Base-by-base conservation (phyloP, 176 grass and related monocot genomes). In the Lolium rigidum region DNA sequence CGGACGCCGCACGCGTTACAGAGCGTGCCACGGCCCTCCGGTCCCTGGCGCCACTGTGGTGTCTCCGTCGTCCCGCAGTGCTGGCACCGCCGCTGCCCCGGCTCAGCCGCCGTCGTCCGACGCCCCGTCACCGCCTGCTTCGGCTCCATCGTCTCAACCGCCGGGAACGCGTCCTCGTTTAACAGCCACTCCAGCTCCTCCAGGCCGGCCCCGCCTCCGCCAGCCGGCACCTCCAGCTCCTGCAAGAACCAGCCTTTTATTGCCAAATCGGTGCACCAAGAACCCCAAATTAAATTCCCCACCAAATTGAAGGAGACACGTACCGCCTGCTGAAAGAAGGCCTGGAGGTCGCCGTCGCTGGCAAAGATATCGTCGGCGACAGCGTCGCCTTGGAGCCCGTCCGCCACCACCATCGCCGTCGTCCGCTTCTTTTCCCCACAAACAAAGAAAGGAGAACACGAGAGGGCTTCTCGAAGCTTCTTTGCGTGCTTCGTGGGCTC, bases 1-100 rank as follows among this genome's bases (percentile, higher is more conserved):
- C 67, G 47, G 28, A 91, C 83, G 41, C 94, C 94, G 47, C 92
- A 94, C 2, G 88, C 90, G 80, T 92, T 97, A 83, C 92, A 92
- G 67, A 92, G 84, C 9, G 88, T 94, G 22, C 48, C 41, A 2
- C 12, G 59, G 13, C 94, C 92, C n/a, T 76, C 81, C 1, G 90
- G 90, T 2, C 88, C 90, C 7, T 44, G 26, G 37, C 84, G 72
- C 95, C 92, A 94, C 70, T 86, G 92, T 35, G 90, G 90, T 25
- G 88, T 97, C 47, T 79, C 43, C 65, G 64, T 55, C 59, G 87
- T 38, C 56, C 61, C 77, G 26, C 92, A 97, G 85, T 94, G 86
- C 17, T 55, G 24, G 81, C 92, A 94, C 54, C 50, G 77, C 74
- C 65, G 18, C 41, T 47, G n/a, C 68, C 20, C 15, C 35, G 48